These are phyloP conservation scores for Hibiscus mutabilis DNA, from an alignment of 345 rosid genomes.

Conservation along the genomic window DNA sequence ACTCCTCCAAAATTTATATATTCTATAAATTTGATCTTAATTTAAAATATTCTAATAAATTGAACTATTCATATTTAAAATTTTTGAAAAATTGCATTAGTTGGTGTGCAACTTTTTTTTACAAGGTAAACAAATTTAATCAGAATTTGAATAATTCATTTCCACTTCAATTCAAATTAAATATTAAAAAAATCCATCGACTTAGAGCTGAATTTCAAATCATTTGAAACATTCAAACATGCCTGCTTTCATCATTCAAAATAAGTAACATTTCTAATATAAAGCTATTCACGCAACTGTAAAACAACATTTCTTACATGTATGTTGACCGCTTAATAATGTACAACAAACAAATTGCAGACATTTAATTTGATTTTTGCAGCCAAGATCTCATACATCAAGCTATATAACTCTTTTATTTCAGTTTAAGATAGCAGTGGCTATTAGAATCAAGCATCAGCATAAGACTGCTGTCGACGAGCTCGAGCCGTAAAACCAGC, in stretches of 20 bases:
- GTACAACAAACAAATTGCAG: not conserved
- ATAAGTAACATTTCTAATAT: not conserved
- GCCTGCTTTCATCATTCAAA: not conserved
- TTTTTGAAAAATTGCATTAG: too few species aligned
- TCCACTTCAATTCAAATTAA: too few species aligned
- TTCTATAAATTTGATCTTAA: too few species aligned
- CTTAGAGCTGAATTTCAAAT: not conserved
- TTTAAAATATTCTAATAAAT: too few species aligned
- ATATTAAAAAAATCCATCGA: too few species aligned
- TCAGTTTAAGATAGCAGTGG: not conserved
- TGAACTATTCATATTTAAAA: too few species aligned
- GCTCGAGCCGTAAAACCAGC: slow-evolving; percentile 60
- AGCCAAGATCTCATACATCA: not conserved
- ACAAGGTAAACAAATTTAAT: too few species aligned
- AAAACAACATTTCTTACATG: not conserved
- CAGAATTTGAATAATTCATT: too few species aligned
- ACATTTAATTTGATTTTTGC: not conserved
- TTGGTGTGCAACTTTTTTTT: too few species aligned
- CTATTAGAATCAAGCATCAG: slow-evolving; percentile 18
- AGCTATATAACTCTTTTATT: not conserved
- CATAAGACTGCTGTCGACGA: slow-evolving; percentile 17
- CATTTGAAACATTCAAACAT: not conserved
- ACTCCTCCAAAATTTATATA: too few species aligned
- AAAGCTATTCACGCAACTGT: not conserved
- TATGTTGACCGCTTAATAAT: not conserved